These are phyloP conservation scores for Barnettozyma wickerhamii DNA, from an alignment of 805 yeast species.

Conservation along the genomic window DNA sequence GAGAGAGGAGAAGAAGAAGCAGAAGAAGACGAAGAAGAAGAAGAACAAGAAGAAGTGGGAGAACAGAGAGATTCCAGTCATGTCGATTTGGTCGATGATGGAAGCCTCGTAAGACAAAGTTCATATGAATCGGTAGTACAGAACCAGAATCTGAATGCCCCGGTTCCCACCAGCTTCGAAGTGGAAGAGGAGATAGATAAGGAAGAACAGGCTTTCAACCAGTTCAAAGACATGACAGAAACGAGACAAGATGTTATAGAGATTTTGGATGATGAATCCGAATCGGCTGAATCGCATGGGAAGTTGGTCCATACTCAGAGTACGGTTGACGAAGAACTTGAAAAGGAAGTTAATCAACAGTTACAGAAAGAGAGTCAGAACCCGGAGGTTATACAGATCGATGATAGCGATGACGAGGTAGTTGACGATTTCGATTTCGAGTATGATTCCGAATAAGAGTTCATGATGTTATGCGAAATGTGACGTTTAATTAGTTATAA, in stretches of 20 bases:
- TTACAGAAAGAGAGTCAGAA: constrained; percentile 3
- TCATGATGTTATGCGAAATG: not conserved
- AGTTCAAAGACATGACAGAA: not conserved
- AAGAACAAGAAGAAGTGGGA: not conserved
- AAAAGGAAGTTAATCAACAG: constrained; percentile 5
- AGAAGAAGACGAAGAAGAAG: constrained; percentile 19
- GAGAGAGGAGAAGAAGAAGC: constrained; percentile 28
- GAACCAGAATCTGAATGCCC: no score
- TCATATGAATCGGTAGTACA: no score
- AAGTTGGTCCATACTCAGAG: not conserved
- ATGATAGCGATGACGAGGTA: constrained; percentile 27
- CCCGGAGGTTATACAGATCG: constrained; percentile 6
- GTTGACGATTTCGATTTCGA: constrained; percentile 39
- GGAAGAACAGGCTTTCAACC: not conserved
- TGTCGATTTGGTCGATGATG: no score
- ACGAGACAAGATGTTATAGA: not conserved
- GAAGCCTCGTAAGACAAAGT: no score
- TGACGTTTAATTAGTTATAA: not conserved
- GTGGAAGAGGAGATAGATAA: constrained; percentile 31
- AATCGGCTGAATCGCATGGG: no score
- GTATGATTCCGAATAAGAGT: constrained; percentile 30
- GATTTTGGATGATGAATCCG: not conserved
- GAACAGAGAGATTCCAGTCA: no score
- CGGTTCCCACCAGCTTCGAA: constrained; percentile 7
- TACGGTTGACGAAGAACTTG: constrained; percentile 9